A percentile compares a stretch with the other conserved stretches of the same genome.
phyloP scores from a whole-genome alignment of 202 grass and related monocot genomes.

The Sporobolus alterniflorus region DNA sequence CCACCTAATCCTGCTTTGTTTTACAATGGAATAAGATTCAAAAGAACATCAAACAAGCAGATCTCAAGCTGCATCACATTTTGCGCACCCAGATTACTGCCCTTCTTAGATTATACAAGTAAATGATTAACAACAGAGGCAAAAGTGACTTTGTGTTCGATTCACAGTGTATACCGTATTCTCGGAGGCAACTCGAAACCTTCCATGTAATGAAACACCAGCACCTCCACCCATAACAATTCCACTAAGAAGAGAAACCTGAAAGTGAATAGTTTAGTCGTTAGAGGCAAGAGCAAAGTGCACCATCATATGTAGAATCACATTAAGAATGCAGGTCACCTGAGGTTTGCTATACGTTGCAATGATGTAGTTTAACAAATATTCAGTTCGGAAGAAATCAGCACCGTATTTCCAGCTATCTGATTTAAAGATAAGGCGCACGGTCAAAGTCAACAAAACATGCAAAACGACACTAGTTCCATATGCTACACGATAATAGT shows the following conservation, averaged over 20 bases:
- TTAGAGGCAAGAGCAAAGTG: not conserved
- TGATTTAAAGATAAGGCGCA: slow-evolving; percentile 43
- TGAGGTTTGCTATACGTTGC: slow-evolving; percentile 89
- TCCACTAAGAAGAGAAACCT: slow-evolving; percentile 94
- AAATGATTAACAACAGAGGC: not conserved
- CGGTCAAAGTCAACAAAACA: slow-evolving; percentile 20
- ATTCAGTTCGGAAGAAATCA: slow-evolving; percentile 80
- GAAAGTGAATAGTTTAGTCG: slow-evolving; percentile 25
- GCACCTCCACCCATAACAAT: slow-evolving; percentile 95
- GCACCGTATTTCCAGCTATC: slow-evolving; percentile 81
- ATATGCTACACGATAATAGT: slow-evolving; percentile 14
- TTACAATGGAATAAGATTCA: not conserved
- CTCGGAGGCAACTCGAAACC: slow-evolving; percentile 83
- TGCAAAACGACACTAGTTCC: slow-evolving; percentile 22
- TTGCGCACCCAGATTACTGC: not conserved
- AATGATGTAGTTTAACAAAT: slow-evolving; percentile 89
- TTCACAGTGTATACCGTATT: slow-evolving; percentile 68
- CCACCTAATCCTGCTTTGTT: not conserved
- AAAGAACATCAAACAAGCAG: slow-evolving; percentile 5
- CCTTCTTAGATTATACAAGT: not conserved
- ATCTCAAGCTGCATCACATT: slow-evolving; percentile 19
- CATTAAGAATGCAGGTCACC: slow-evolving; percentile 46
- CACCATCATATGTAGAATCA: slow-evolving; percentile 25
- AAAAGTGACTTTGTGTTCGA: not conserved
- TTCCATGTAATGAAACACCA: slow-evolving; percentile 96